These are phyloP conservation scores for Closterium sp. DNA, from an alignment of 139 green algal species.

Conservation along the genomic window DNA sequence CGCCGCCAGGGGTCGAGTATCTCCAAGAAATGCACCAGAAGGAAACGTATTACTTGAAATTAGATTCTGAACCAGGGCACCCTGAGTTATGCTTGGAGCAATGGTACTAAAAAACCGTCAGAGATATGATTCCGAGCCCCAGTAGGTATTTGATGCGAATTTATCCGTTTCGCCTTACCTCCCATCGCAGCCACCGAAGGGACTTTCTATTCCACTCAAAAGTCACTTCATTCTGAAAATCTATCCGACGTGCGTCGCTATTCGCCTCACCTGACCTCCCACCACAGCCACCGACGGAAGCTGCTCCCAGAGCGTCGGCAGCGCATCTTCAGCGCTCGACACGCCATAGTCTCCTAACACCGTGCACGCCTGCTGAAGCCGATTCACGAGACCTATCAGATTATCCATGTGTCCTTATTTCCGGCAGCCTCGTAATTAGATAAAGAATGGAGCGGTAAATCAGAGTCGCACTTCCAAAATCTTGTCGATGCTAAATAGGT, in stretches of 20 bases:
- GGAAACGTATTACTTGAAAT: no score
- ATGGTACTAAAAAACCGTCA: no score
- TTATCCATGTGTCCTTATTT: constrained; percentile 19
- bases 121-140: not conserved
- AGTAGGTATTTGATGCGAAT: not conserved
- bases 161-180: not conserved
- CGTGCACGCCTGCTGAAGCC: constrained; percentile 56
- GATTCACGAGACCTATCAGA: constrained; percentile 57
- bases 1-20: no score
- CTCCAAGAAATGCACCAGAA: no score
- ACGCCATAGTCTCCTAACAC: constrained; percentile 57
- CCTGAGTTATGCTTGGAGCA: no score
- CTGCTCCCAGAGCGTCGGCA: constrained; percentile 77
- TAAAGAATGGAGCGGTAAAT: not conserved
- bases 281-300: constrained; percentile 89
- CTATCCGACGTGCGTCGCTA: not conserved
- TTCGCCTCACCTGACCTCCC: constrained; percentile 73
- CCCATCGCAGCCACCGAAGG: not conserved
- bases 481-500: not conserved
- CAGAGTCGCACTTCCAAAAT: not conserved
- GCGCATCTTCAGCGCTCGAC: constrained; percentile 20
- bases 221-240: not conserved
- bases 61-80: no score
- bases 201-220: not conserved
- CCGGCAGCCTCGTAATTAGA: not conserved